Base-by-base conservation (phyloP, 257 asterid species). In the Solanum sitiens region DNA sequence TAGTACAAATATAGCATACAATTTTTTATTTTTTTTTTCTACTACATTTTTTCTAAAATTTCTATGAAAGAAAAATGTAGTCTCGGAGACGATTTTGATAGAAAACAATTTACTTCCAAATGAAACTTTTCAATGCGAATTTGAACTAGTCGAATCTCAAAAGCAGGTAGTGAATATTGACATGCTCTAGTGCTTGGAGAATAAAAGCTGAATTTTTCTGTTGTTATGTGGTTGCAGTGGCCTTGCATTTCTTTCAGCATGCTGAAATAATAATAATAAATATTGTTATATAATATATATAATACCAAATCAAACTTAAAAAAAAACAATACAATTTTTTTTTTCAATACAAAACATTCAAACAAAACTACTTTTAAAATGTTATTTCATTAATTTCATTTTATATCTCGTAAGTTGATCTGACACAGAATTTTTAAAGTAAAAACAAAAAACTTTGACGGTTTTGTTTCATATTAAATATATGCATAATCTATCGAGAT, bases 221-320 rank as follows among this genome's bases (percentile, higher is more conserved):
- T 72, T 47, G 85, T 94, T 83, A 11, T 30, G 90, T 21, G 88
- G 86, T 83, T 95, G 98, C 87, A 91, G 9, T 9, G 98, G 98
- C 87, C 98, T 93, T 4, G 98, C 96, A 87, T 95, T 95, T 30
- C 67, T 87, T 83, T 87, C 93, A 11, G 98, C 95, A 82, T 65
- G 89, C 98, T 95, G 95, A 39, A 74, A 40, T 32, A 63, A 63
- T 73, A 77, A 74, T 74, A 37, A 35, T 20, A 33, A 89, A 70
- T 15, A 25, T 20, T n/a, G 6, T 2, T 27, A 6, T 21, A 11
- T 30, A 30, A 23, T 27, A 11, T 21, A 61, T 8, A 45, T 7
- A 30, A 83, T 3, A 2, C 3, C 8, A 30, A 1, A 47, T 15
- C 83, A 74, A 39, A 75, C 45, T 4, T 23, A 40, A 39, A 37